Evolutionary conservation across 2,329 filamentous ascomycete genomes (phyloP), one percentile per base, ranked within the genome.

Genomic region (Ophiocordyceps polyrhachis-furcata): DNA sequence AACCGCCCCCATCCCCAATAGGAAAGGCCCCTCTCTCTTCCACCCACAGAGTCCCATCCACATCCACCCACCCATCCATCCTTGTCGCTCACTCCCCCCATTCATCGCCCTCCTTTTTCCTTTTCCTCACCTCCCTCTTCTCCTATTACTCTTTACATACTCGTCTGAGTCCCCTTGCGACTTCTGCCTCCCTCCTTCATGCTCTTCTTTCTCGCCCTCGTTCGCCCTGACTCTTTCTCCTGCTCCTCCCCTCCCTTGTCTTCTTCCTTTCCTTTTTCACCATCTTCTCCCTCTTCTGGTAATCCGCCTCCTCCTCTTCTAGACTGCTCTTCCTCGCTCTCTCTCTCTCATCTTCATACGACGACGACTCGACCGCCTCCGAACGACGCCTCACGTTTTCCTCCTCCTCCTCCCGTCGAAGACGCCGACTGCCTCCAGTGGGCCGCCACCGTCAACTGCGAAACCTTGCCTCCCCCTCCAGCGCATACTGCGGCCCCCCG

Each of bases 191-290:
- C 40, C 40, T 21, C 20, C 20, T 41, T 49, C 42, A 49, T 43
- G 44, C 47, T 35, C 38, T 49, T 43, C 49, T 50, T 48, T 49
- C 46, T 46, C 48, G 40, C 46, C 50, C 47, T 35, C 46, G 48
- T 46, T 45, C 42, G 48, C 49, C 47, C 46, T 47, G 50, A 40
- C 49, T 48, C 44, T 45, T 38, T 38, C 20, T 25, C n/a, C 31
- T 25, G 3, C 14, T 12, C 20, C 28, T 21, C 45, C 42, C 41
- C 28, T 49, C 48, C 46, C 43, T 42, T 29, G 25, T 19, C 31
- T 8, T 13, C 17, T 31, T 23, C 12, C 21, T 44, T 15, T 46
- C 46, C 46, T 45, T 48, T 38, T 49, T 46, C 46, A 43, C 41
- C 48, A 19, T 45, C 37, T 17, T 49, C 41, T 46, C 44, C 49